Conservation (phyloP, 1,284 basidiomycete genomes). For the Papiliotrema laurentii region DNA sequence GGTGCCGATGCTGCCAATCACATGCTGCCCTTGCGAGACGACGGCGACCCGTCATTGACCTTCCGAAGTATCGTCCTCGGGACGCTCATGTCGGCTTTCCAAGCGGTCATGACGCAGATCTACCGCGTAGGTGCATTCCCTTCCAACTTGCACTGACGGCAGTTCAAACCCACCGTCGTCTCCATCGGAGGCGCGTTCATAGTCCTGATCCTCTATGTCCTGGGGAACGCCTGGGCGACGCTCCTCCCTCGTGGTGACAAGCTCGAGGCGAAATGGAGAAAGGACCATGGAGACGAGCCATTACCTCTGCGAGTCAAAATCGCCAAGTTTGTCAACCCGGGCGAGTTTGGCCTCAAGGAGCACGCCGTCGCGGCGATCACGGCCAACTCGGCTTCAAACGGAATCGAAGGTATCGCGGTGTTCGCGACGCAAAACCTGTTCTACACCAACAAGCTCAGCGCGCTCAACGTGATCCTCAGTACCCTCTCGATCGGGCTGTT, state of each 20-base stretch:
- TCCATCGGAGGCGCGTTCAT: conserved; percentile 59
- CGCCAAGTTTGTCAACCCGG: conserved; percentile 57
- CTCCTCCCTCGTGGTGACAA: conserved; percentile 38
- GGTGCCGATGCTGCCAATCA: conserved; percentile 60
- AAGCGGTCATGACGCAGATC: conserved; percentile 48
- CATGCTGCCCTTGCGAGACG: conserved; percentile 60
- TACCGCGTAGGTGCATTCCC: conserved; percentile 9
- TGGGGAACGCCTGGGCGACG: conserved; percentile 55
- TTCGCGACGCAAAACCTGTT: conserved; percentile 59
- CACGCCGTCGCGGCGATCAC: conserved; percentile 61
- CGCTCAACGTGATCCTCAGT: conserved; percentile 59
- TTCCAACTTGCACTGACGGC: conserved; percentile 23
- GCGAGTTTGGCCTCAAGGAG: conserved; percentile 58
- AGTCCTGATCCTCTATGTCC: conserved; percentile 56
- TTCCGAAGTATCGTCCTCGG: conserved; percentile 59
- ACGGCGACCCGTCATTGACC: conserved; percentile 58
- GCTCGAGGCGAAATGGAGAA: conserved; percentile 50
- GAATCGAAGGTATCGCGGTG: conserved; percentile 56
- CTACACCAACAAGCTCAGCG: conserved; percentile 57
- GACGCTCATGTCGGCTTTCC: conserved; percentile 56
- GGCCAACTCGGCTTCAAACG: conserved; percentile 57
- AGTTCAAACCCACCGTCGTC: conserved; percentile 60
- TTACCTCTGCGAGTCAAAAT: conserved; percentile 17
- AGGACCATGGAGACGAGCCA: conserved; percentile 38
- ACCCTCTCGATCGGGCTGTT: conserved; percentile 64